Conservation (phyloP, 129 eudicot genomes). For the Apium graveolens region DNA sequence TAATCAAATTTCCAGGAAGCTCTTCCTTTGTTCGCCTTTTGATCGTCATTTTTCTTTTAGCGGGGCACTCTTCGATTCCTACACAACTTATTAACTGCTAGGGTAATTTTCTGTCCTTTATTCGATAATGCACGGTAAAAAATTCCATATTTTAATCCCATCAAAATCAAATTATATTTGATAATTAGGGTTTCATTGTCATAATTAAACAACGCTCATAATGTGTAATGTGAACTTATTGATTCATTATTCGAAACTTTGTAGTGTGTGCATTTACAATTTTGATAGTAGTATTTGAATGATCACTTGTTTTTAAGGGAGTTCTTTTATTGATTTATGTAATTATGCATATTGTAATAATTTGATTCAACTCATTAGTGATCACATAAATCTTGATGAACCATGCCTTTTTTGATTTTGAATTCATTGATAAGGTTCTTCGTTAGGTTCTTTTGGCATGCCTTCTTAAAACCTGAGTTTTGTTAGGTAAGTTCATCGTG, state of each 20-base stretch:
- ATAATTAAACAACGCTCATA: no score
- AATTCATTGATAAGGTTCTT: background rate
- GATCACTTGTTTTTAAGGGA: background rate
- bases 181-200: background rate
- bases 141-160: background rate
- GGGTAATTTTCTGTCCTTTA: background rate
- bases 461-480: background rate
- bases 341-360: background rate
- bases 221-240: no score
- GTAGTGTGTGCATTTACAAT: no score
- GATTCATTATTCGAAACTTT: no score
- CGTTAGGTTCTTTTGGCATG: background rate
- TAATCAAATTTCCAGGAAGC: background rate
- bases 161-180: background rate
- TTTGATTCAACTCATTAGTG: background rate
- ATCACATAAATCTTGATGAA: background rate
- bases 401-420: background rate
- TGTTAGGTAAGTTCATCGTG: no score
- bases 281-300: no score
- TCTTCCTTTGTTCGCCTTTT: constrained; percentile 7
- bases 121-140: background rate
- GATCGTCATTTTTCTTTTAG: constrained; percentile 1
- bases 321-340: no score
- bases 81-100: background rate
- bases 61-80: background rate